Base-by-base conservation (phyloP, 768 basidiomycete species). In the Pisolithus marmoratus region DNA sequence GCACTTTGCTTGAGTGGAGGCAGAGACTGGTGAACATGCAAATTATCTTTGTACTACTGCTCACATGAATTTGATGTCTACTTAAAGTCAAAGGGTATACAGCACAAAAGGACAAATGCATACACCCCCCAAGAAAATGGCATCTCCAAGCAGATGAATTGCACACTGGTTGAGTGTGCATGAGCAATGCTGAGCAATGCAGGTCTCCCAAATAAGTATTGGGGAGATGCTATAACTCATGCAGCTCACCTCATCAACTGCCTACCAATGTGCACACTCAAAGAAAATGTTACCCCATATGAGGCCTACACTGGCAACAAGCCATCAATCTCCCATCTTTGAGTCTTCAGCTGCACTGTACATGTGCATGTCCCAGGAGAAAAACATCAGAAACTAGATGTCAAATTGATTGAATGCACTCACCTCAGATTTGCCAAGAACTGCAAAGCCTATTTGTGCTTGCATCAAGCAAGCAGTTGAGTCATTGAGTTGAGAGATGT, bases 61-160 rank as follows among this genome's bases (percentile, higher is more conserved):
- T 3, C 62, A 53, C 31, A n/a, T n/a, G n/a, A n/a, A n/a, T n/a
- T n/a, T n/a, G n/a, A n/a, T n/a, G n/a, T n/a, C n/a, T n/a, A n/a
- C 67, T n/a, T n/a, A n/a, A 72, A 52, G 57, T 66, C n/a, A 53
- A 65, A 0, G 67, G 66, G 17, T 44, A 50, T 50, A 12, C 49
- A 50, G 8, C 41, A 50, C 15, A 19, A 50, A 31, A 42, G 23
- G 29, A 50, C 19, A 8, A 50, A 50, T 44, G 49, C 41, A 15
- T 50, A 50, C 49, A 50, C 49, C 9, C 49, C 26, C 1, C 26
- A 50, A 31, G 49, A 50, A 26, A 50, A 50, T 26, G 41, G 49
- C 4, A 41, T 50, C 4, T n/a, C 49, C 5, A 15, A 50, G 34
- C 29, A 6, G 11, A 50, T 50, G 26, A 50, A 50, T 15, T 31